Base-by-base conservation (phyloP, 306 rosid genomes). In the Coriaria nepalensis region DNA sequence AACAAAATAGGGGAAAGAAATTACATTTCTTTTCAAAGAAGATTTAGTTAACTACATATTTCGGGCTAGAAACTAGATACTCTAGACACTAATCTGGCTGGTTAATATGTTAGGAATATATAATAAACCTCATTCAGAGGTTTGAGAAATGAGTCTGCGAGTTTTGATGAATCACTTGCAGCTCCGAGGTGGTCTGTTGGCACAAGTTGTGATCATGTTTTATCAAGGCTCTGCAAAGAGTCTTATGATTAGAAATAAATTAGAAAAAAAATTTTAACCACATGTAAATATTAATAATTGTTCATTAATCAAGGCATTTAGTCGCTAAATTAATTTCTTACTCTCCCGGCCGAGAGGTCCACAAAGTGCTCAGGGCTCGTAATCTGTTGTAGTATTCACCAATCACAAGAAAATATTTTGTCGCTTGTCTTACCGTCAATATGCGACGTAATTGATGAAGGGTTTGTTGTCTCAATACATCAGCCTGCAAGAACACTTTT, bases 291-390 rank as follows among this genome's bases (percentile, higher is more conserved):
- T 10, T 15, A 5, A 8, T 4, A 2, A 47, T 6, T 0, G 15
- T 8, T 47, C 35, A 9, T 47, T 33, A 5, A 47, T 37, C 5
- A 1, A 6, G 29, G 5, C 5, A 2, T 37, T 10, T 33, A 35
- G 38, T 5, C 2, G 29, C 29, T 20, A 49, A 32, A 12, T 33
- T 33, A 5, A 32, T 20, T 20, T 48, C 77, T 72, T 81, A 84
- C 95, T 92, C 94, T 62, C 86, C 57, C 11, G 93, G 93, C 63
- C 96, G 74, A 37, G 96, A 75, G 29, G 94, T 73, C 98, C 98
- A 92, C 37, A 92, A 81, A 45, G 93, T 82, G 43, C 98, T 92
- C 6, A 92, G 96, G 20, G 96, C 83, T 54, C 96, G 70, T 48
- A 92, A 78, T 35, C 98, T 75, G 5, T 70, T 72, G 34, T 92